Evolutionary conservation across 1,284 basidiomycete species (phyloP), one percentile per base, ranked within the genome.

Genomic region (Cystobasidium pallidum): DNA sequence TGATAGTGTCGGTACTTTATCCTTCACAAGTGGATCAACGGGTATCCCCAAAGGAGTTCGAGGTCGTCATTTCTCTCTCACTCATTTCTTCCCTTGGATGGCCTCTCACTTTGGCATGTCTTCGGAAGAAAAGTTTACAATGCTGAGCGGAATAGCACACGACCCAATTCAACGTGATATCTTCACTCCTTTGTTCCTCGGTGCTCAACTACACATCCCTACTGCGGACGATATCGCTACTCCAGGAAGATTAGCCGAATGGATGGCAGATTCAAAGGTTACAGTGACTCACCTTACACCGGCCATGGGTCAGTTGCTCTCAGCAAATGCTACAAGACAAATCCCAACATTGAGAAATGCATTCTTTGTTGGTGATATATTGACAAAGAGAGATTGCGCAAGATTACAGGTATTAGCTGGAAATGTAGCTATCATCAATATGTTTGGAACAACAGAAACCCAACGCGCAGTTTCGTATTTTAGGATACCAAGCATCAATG

Each of bases 71-170:
- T 97, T 91, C 82, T 93, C 91, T 76, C 84, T 99, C 76, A 99
- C 96, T 0, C 96, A 99, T 82, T 99, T 99, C 86, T 99, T 99
- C 88, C 95, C 95, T 2, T 99, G 96, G 96, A 99, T 99, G 96
- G 90, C 90, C 24, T 84, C 93, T 80, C 85, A 88, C 21, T 99
- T 99, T 81, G 88, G 86, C 2, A 83, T 99, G 54, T 84, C 85
- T 49, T 84, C 88, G 70, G 82, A 86, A 32, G 92, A 91, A 73
- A 91, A 89, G 81, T 99, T 97, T 80, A 99, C 96, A 0, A 99
- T 99, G 96, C 86, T 99, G 30, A 95, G 92, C 78, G 96, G 96
- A 47, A 99, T 99, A 74, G 96, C 96, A 11, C 96, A 99, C 80
- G 96, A 99, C 82, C 96, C 96, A 8, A 98, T 99, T 76, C 96